These are phyloP conservation scores for Physaria fendleri DNA, from an alignment of 345 rosid species.

Conservation along the genomic window DNA sequence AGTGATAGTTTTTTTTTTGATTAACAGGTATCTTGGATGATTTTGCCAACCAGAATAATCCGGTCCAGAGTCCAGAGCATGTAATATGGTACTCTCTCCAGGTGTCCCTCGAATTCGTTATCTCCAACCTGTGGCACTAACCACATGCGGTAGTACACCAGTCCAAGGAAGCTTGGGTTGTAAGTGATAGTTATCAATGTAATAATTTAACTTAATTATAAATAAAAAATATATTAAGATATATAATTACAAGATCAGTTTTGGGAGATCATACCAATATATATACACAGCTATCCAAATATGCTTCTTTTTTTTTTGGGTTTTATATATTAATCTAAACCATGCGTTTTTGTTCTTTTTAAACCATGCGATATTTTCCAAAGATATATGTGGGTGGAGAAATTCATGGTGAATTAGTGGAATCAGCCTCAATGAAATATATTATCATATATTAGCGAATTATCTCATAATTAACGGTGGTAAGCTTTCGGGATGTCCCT, in stretches of 20 bases:
- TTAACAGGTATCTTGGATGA: background rate
- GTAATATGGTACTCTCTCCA: too few relatives aligned
- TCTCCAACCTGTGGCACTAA: too few relatives aligned
- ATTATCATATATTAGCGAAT: background rate
- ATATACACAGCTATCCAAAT: background rate
- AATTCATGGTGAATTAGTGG: slow-evolving; percentile 11
- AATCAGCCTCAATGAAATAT: background rate
- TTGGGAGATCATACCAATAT: background rate
- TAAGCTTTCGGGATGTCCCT: slow-evolving; percentile 18
- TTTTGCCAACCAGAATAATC: too few relatives aligned
- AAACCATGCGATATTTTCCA: background rate
- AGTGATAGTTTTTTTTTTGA: background rate
- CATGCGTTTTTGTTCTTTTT: background rate
- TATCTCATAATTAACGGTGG: slow-evolving; percentile 3
- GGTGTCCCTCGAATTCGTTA: too few relatives aligned
- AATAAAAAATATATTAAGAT: too few relatives aligned
- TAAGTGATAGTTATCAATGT: background rate
- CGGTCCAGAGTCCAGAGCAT: too few relatives aligned
- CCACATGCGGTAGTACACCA: too few relatives aligned
- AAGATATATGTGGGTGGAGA: background rate
- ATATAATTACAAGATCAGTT: background rate
- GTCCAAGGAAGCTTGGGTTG: background rate
- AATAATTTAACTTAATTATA: background rate
- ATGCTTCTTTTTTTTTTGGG: background rate
- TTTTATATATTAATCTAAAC: background rate